These are phyloP conservation scores for Umbelopsis vinacea DNA, from an alignment of 192 early-diverging fungal species.

Conservation along the genomic window DNA sequence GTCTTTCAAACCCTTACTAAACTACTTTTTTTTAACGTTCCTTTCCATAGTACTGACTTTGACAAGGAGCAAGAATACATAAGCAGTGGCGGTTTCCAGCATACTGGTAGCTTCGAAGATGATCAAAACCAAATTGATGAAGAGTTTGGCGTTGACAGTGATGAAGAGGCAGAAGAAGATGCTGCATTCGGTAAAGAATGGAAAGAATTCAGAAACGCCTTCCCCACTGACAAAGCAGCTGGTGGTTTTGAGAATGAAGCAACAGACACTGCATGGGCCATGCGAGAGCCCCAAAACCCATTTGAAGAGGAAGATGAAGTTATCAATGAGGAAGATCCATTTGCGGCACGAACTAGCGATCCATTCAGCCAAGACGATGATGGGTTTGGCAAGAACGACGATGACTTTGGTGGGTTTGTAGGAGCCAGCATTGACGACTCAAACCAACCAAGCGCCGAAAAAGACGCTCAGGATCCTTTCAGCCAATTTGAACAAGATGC, in stretches of 20 bases:
- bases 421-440: constrained; percentile 20
- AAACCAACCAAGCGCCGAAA: neutral
- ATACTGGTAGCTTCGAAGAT: neutral
- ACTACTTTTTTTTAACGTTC: neutral
- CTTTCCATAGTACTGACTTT: constrained; percentile 5
- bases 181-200: constrained; percentile 11
- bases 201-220: constrained; percentile 18
- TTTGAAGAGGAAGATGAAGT: constrained; percentile 33
- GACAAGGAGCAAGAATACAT: constrained; percentile 25
- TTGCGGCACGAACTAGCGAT: constrained; percentile 6
- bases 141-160: constrained; percentile 14
- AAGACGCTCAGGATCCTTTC: constrained; percentile 7
- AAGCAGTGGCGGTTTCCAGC: constrained; percentile 3
- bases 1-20: neutral
- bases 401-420: constrained; percentile 37
- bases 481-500: constrained; percentile 19
- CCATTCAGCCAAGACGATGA: constrained; percentile 11
- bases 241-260: constrained; percentile 25
- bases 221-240: neutral
- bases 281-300: constrained; percentile 24
- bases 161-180: constrained; percentile 14
- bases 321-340: constrained; percentile 25
- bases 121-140: constrained; percentile 7
- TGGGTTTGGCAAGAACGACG: constrained; percentile 12
- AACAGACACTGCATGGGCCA: constrained; percentile 10